Evolutionary conservation across 805 yeast species (phyloP).

Genomic region (Zygoascus tannicola): DNA sequence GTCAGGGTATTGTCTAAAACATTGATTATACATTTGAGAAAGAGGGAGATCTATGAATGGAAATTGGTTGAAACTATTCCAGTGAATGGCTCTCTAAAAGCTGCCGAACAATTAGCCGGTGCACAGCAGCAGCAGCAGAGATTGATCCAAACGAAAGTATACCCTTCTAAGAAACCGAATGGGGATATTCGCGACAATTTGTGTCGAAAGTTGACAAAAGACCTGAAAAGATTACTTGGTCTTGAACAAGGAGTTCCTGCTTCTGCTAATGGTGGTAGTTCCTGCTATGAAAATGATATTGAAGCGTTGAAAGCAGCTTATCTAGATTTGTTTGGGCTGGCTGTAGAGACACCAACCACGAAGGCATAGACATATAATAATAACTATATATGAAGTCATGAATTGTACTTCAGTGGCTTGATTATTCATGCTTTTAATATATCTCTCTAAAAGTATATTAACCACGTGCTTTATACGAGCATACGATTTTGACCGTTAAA

Average conservation of each 20-base stretch:
- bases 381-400: too few species aligned
- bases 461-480: too few species aligned
- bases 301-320: not conserved
- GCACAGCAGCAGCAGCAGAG: constrained; percentile 5
- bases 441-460: too few species aligned
- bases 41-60: constrained; percentile 14
- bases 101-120: not conserved
- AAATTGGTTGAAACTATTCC: constrained; percentile 7
- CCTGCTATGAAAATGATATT: not conserved
- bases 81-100: not conserved
- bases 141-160: constrained; percentile 5
- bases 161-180: constrained; percentile 1
- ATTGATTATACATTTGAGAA: constrained; percentile 11
- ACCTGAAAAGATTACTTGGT: not conserved
- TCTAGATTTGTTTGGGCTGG: not conserved
- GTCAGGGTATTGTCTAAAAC: constrained; percentile 5
- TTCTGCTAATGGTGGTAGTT: not conserved
- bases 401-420: too few species aligned
- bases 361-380: too few species aligned
- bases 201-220: constrained; percentile 2
- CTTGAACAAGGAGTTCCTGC: not conserved
- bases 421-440: too few species aligned
- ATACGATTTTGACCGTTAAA: too few species aligned
- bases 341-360: too few species aligned
- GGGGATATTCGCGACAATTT: constrained; percentile 2